Percentiles rank a stretch among this genome's conserved stretches.
These are phyloP conservation scores for Mycothermus thermophilus DNA, from an alignment of 495 filamentous ascomycete genomes.

Conservation along the genomic window DNA sequence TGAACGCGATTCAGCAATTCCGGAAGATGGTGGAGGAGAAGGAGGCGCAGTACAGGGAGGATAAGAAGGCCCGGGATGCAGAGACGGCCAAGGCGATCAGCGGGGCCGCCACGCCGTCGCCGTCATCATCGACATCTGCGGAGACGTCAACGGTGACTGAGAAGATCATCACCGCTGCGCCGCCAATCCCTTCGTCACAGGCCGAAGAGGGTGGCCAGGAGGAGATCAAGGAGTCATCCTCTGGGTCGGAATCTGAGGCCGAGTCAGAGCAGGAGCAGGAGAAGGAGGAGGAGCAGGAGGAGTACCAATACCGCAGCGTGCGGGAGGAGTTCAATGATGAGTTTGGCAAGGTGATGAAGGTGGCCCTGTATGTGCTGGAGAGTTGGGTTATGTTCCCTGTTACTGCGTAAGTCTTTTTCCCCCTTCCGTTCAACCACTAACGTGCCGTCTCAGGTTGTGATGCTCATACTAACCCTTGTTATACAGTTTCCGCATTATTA, in stretches of 20 bases:
- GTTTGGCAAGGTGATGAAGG: conserved; percentile 43
- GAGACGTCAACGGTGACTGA: too few relatives aligned
- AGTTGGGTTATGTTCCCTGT: conserved; percentile 57
- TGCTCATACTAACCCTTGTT: conserved; percentile 9
- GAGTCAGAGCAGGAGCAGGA: conserved; percentile 12
- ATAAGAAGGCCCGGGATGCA: conserved; percentile 8
- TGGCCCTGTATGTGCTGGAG: conserved; percentile 48
- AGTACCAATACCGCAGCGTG: conserved; percentile 23
- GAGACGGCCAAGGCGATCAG: conserved; percentile 28
- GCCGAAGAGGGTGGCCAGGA: too few relatives aligned
- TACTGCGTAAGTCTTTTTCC: conserved; percentile 49
- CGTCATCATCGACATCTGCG: too few relatives aligned
- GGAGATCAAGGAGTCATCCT: conserved; percentile 8
- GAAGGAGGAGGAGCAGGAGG: conserved; percentile 26
- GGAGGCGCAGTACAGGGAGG: too few relatives aligned
- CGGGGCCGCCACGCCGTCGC: too few relatives aligned
- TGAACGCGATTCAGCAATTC: conserved; percentile 64
- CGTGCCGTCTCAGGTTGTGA: background rate
- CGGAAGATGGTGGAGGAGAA: conserved; percentile 50
- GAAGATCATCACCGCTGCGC: too few relatives aligned
- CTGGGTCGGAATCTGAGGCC: conserved; percentile 3
- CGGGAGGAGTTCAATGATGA: conserved; percentile 52
- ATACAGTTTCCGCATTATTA: conserved; percentile 44
- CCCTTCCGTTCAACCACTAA: background rate
- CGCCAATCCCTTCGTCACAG: too few relatives aligned